Conservation (phyloP, 2,329 filamentous ascomycete species). For the Claviceps africana region DNA sequence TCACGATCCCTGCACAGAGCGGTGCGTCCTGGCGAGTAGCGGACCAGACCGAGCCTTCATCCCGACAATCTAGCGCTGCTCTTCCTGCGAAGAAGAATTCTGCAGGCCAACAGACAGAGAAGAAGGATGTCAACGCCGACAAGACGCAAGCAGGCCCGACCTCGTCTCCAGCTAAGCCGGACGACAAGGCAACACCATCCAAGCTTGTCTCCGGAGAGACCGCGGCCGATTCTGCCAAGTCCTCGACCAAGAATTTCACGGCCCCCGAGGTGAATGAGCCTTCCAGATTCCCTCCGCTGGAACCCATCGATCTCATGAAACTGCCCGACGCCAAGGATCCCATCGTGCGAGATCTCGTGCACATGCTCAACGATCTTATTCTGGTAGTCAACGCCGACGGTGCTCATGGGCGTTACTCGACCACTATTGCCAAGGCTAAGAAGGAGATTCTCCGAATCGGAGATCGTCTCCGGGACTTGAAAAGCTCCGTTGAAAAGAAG, state of each 20-base stretch:
- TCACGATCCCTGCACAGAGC: constrained; percentile 74
- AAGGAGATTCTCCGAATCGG: constrained; percentile 65
- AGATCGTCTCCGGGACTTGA: constrained; percentile 61
- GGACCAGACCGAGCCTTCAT: constrained; percentile 40
- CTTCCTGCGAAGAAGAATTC: constrained; percentile 19
- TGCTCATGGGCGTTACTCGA: constrained; percentile 61
- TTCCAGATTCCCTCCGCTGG: constrained; percentile 46
- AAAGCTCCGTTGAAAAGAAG: constrained; percentile 51
- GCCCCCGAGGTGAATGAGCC: constrained; percentile 52
- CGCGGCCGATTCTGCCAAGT: constrained; percentile 13
- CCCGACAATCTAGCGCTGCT: constrained; percentile 48
- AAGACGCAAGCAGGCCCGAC: constrained; percentile 10
- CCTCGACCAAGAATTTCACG: constrained; percentile 27
- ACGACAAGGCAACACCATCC: constrained; percentile 19
- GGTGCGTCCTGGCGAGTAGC: constrained; percentile 71
- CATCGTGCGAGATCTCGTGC: constrained; percentile 82
- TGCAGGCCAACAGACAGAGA: constrained; percentile 12
- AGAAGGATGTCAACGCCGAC: constrained; percentile 21
- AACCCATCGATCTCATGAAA: constrained; percentile 64
- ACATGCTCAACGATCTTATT: constrained; percentile 93
- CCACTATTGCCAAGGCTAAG: constrained; percentile 75
- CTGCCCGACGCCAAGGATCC: constrained; percentile 68
- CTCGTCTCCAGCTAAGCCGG: constrained; percentile 15
- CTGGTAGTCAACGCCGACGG: constrained; percentile 81
- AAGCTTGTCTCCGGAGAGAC: constrained; percentile 5